These are phyloP conservation scores for Castanopsis chinensis DNA, from an alignment of 306 rosid species.

Conservation along the genomic window DNA sequence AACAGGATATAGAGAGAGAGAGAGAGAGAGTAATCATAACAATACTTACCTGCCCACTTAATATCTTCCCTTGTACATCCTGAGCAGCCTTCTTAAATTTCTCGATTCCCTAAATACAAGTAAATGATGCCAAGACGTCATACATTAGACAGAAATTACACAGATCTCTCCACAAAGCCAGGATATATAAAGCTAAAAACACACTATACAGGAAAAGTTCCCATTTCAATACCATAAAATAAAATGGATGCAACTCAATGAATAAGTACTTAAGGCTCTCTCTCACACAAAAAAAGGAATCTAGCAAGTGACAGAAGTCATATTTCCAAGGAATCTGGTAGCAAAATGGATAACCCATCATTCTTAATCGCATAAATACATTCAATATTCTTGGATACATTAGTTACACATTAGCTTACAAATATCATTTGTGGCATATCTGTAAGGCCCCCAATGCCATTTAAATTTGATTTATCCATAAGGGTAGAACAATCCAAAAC, in stretches of 20 bases:
- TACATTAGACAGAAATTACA: neutral
- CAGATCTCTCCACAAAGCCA: constrained; percentile 16
- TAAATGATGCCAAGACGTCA: constrained; percentile 9
- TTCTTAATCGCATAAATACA: neutral
- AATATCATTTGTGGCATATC: neutral
- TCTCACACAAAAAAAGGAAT: neutral
- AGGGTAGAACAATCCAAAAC: too few species aligned
- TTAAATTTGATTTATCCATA: neutral
- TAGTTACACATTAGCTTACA: neutral
- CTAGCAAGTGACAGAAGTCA: neutral
- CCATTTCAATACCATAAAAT: neutral
- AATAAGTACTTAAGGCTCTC: neutral
- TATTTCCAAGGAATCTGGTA: neutral
- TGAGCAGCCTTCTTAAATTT: constrained; percentile 82
- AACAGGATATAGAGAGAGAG: neutral
- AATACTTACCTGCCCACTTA: constrained; percentile 87
- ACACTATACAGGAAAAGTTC: neutral
- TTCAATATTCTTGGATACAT: neutral
- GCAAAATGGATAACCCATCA: neutral
- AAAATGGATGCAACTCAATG: neutral
- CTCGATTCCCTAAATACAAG: constrained; percentile 76
- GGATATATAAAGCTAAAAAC: neutral
- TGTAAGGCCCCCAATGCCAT: neutral
- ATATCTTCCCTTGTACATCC: constrained; percentile 74
- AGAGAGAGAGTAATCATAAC: constrained; percentile 7